Evolutionary conservation across 1,284 basidiomycete species (phyloP).

Genomic region (Rhodotorula sp.): DNA sequence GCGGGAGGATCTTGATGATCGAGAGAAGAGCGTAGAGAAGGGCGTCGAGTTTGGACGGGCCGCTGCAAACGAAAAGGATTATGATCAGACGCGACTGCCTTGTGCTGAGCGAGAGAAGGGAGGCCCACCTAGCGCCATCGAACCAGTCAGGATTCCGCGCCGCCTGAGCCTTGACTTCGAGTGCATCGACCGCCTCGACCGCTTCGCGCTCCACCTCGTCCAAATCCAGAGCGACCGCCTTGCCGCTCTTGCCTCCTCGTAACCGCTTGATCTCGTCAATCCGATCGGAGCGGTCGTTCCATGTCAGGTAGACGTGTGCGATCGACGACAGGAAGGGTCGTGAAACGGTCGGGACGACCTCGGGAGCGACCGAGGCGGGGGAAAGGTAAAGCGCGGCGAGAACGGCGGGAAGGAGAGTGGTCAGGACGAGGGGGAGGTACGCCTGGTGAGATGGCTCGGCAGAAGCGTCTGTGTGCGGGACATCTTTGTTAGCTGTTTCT

Average conservation of each 20-base stretch:
- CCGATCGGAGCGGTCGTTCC: constrained; percentile 8
- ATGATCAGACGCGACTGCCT: background rate
- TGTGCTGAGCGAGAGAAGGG: too few species aligned
- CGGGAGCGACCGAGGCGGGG: background rate
- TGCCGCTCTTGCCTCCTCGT: constrained; percentile 22
- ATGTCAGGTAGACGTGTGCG: constrained; percentile 2
- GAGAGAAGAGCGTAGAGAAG: constrained; percentile 23
- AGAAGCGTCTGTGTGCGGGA: background rate
- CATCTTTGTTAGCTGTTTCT: too few species aligned
- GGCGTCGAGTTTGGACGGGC: constrained; percentile 25
- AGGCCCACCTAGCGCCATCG: constrained; percentile 22
- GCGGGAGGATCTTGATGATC: constrained; percentile 25
- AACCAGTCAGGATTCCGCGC: constrained; percentile 13
- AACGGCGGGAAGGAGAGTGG: constrained; percentile 34
- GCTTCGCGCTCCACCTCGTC: constrained; percentile 38
- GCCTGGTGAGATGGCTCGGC: constrained; percentile 27
- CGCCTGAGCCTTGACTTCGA: constrained; percentile 30
- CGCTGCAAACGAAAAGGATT: background rate
- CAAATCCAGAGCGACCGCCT: constrained; percentile 24
- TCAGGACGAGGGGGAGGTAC: constrained; percentile 29
- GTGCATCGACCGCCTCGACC: constrained; percentile 25
- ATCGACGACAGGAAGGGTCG: constrained; percentile 10
- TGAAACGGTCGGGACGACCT: background rate
- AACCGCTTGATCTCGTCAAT: constrained; percentile 31
- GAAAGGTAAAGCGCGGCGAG: constrained; percentile 33